Evolutionary conservation across 2,329 filamentous ascomycete genomes (phyloP), one percentile per base, ranked within the genome.

Genomic region (Cladosporium sp.): DNA sequence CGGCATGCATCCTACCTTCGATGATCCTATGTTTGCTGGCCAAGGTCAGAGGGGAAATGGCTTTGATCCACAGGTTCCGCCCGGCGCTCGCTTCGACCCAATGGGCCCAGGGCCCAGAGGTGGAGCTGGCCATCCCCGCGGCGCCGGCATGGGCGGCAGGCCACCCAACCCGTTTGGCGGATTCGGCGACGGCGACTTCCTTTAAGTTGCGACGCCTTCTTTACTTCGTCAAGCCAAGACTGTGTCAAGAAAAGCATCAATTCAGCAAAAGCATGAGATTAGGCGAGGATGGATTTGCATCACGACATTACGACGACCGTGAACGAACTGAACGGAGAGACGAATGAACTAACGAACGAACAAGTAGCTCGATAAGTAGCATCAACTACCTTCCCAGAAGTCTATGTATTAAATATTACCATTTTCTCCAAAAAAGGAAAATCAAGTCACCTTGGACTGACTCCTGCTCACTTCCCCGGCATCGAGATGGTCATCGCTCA

Each of bases 1-100:
- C 11, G 93, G 93, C 1, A 99, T 99, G 93, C 88, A 96, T 69
- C 93, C 93, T 1, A 95, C 91, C 0, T 93, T 96, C 66, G 89
- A 96, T 61, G 91, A 97, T 64, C 89, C 89, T 6, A 70, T 96
- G 42, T 96, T 96, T 64, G 79, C 78, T 6, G 77, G 74, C 1
- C 69, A 73, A 1, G 73, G 75, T 2, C 69, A 70, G 30, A 74
- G 66, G 13, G 69, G 71, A 12, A 68, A 70, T 12, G 75, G 73
- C 0, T 85, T 80, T 62, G 80, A 91, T 63, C 83, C 86, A 1
- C 85, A 85, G 64, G 85, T 82, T 22, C 93, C 93, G 4, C 90
- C 89, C 2, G 93, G 93, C 1, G 86, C 90, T n/a, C 78, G 93
- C 57, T 97, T 89, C 73, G 93, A 97, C 73, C 92, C 92, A 2